Conservation (phyloP, 768 basidiomycete genomes). For the Strobilomyces echinocephalus region DNA sequence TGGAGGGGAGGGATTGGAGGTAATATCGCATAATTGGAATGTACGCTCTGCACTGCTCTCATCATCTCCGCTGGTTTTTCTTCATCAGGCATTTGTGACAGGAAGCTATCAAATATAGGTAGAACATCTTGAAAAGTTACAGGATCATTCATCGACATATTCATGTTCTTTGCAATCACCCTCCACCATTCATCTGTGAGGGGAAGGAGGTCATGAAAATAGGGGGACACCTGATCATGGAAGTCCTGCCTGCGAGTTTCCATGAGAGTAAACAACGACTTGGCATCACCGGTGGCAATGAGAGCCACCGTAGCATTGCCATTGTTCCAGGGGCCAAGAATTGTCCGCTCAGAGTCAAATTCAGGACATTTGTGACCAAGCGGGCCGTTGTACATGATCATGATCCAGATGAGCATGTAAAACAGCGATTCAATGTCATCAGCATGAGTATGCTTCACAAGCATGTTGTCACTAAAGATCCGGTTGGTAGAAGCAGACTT, state of each 20-base stretch:
- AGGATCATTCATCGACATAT: not conserved
- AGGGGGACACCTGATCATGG: not conserved
- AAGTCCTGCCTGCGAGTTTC: not conserved
- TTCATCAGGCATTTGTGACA: not conserved
- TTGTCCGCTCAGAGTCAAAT: not conserved
- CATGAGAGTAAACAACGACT: not conserved
- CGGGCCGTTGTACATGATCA: not conserved
- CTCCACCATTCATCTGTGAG: not conserved
- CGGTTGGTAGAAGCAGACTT: no score
- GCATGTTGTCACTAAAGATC: not conserved
- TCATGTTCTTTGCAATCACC: not conserved
- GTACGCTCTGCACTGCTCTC: no score
- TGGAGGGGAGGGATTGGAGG: no score
- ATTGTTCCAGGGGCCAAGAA: not conserved
- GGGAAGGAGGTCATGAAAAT: not conserved
- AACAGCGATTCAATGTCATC: not conserved
- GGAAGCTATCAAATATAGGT: not conserved
- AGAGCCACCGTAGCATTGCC: not conserved
- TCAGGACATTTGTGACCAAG: not conserved
- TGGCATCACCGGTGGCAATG: not conserved
- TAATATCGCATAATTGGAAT: no score
- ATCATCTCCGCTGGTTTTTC: not conserved
- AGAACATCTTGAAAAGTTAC: not conserved
- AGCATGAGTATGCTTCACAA: not conserved
- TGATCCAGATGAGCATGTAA: not conserved